Percentiles rank a stretch among this genome's conserved stretches.
These are phyloP conservation scores for Taphrina flavorubra DNA, from an alignment of 1,139 yeast species.

Conservation along the genomic window DNA sequence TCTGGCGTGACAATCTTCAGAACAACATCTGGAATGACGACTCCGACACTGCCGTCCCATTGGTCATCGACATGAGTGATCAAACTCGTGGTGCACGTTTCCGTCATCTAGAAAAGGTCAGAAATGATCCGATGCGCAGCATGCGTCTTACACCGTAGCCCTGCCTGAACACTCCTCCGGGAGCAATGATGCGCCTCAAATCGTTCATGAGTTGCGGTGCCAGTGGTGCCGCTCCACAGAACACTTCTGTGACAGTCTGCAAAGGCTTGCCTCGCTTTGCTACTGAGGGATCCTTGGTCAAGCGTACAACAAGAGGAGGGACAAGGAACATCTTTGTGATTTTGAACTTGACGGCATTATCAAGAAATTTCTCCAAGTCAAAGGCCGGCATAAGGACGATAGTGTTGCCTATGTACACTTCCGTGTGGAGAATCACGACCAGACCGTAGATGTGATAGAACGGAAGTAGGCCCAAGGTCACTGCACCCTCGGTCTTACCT, in stretches of 20 bases:
- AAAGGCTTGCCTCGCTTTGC: conserved; percentile 50
- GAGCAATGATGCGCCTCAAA: conserved; percentile 18
- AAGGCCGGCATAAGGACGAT: conserved; percentile 35
- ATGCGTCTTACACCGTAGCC: conserved; percentile 61
- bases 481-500: conserved; percentile 21
- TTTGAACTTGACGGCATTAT: conserved; percentile 48
- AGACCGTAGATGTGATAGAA: conserved; percentile 41
- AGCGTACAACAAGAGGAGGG: conserved; percentile 54
- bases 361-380: conserved; percentile 47
- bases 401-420: conserved; percentile 32
- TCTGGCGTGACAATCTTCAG: conserved; percentile 55
- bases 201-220: conserved; percentile 47
- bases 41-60: conserved; percentile 59
- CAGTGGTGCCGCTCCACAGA: conserved; percentile 54
- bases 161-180: conserved; percentile 34
- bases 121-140: background rate
- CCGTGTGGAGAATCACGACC: conserved; percentile 42
- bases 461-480: conserved; percentile 37
- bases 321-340: conserved; percentile 50
- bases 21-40: conserved; percentile 58
- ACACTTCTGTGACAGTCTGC: conserved; percentile 45
- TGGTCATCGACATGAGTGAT: conserved; percentile 60
- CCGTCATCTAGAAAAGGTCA: conserved; percentile 61
- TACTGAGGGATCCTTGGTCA: conserved; percentile 54
- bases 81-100: conserved; percentile 81